These are phyloP conservation scores for Ustilago trichophora DNA, from an alignment of 1,284 basidiomycete species.

Conservation along the genomic window DNA sequence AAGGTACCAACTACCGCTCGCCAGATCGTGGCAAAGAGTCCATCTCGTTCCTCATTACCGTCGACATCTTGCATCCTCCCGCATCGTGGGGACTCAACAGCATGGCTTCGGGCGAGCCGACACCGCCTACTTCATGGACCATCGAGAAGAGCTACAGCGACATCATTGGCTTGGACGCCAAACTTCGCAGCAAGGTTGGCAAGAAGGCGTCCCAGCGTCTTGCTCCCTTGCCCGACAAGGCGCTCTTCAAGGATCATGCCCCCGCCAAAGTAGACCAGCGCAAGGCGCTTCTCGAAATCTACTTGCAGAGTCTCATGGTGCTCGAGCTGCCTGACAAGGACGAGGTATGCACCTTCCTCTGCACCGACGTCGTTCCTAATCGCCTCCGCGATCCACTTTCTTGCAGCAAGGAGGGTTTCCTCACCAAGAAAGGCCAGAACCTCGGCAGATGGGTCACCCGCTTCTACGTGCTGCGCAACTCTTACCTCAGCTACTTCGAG, in stretches of 20 bases:
- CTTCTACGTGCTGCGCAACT: constrained; percentile 87
- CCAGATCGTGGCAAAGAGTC: constrained; percentile 88
- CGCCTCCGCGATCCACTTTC: constrained; percentile 43
- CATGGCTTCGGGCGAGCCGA: constrained; percentile 67
- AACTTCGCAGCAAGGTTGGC: constrained; percentile 73
- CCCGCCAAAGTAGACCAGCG: constrained; percentile 90
- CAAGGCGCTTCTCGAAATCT: constrained; percentile 78
- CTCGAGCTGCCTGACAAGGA: constrained; percentile 83
- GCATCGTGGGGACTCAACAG: constrained; percentile 67
- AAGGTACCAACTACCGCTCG: constrained; percentile 76
- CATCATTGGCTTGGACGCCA: constrained; percentile 80
- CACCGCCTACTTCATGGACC: constrained; percentile 79
- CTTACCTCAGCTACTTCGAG: constrained; percentile 88
- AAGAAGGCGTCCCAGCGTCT: constrained; percentile 78
- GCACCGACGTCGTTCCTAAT: constrained; percentile 82
- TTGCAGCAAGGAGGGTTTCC: constrained; percentile 92
- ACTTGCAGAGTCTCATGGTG: constrained; percentile 84
- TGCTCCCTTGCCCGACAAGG: constrained; percentile 83
- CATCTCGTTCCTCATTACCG: constrained; percentile 77
- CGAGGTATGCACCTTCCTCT: constrained; percentile 90
- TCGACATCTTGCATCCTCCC: constrained; percentile 56
- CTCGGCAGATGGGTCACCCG: constrained; percentile 83
- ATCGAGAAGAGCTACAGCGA: constrained; percentile 94
- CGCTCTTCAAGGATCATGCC: constrained; percentile 94
- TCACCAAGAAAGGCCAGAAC: constrained; percentile 95